Base-by-base conservation (phyloP, 768 basidiomycete species). In the Lactifluus rugatus region DNA sequence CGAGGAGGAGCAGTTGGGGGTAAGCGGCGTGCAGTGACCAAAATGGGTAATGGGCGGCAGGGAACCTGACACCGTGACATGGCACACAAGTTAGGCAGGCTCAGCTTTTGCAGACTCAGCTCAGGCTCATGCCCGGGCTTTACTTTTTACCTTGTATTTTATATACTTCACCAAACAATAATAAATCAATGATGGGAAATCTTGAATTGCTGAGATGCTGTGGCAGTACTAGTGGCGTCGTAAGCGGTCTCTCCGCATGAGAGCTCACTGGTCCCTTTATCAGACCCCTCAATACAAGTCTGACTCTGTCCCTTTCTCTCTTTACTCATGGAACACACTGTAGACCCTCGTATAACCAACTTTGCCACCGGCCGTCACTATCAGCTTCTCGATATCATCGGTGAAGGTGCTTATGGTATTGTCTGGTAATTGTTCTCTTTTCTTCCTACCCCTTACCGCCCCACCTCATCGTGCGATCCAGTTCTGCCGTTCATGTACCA, bases 341-440 rank as follows among this genome's bases (percentile, higher is more conserved):
- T 56, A 52, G 54, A 64, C 60, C 48, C 56, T 8, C 52, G 62
- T 52, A 42, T 64, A 13, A 44, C 54, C 41, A 67, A 57, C 52
- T 73, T 72, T 53, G 58, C 69, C 44, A 70, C 70, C 49, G 86
- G 86, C 42, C 82, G 82, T 36, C 85, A 87, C 72, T 92, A 91
- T 67, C 83, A 89, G 70, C 86, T 91, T 26, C 80, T 89, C 63
- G 87, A 89, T 75, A 85, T 89, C 67, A 87, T 93, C 56, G 89
- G 89, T 49, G 89, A 92, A 69, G 89, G 93, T 25, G 93, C 93
- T 52, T 94, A 95, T 68, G 95, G 95, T 51, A 89, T 95, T 67
- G 94, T 97, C 60, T 93, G 89, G 77, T 73, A 52, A n/a, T 28
- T 13, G 17, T 23, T 6, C 46, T 66, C 65, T 49, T 39, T 51